Conservation (phyloP, 2,329 filamentous ascomycete species). For the Reticulascus tulasneorum region DNA sequence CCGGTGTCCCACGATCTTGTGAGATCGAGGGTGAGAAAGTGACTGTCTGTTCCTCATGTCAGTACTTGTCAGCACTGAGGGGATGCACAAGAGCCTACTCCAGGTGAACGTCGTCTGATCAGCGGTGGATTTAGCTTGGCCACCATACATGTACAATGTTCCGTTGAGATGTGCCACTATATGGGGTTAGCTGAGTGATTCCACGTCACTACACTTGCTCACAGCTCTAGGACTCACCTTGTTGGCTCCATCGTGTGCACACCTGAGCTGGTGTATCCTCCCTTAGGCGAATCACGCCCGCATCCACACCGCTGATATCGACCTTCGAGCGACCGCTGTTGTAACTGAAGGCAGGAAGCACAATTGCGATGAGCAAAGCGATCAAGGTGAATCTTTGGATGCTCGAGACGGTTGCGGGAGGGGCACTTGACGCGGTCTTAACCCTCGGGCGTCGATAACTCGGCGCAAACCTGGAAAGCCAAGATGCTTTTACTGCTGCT, state of each 20-base stretch:
- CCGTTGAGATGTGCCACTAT: slow-evolving; percentile 65
- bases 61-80: background rate
- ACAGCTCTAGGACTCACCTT: slow-evolving; percentile 46
- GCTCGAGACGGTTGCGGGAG: slow-evolving; percentile 35
- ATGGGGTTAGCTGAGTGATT: background rate
- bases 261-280: slow-evolving; percentile 33
- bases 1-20: slow-evolving; percentile 67
- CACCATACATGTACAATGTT: slow-evolving; percentile 73
- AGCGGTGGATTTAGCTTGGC: slow-evolving; percentile 54
- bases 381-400: slow-evolving; percentile 44
- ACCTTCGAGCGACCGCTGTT: slow-evolving; percentile 34
- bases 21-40: slow-evolving; percentile 69
- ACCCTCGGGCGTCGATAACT: slow-evolving; percentile 36
- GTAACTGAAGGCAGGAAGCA: slow-evolving; percentile 44
- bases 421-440: slow-evolving; percentile 38
- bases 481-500: slow-evolving; percentile 20
- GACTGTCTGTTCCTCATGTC: slow-evolving; percentile 48
- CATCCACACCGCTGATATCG: slow-evolving; percentile 40
- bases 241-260: slow-evolving; percentile 63
- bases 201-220: too few relatives aligned
- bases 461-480: slow-evolving; percentile 40
- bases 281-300: slow-evolving; percentile 35
- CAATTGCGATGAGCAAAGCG: slow-evolving; percentile 44
- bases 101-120: slow-evolving; percentile 62
- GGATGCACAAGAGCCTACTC: slow-evolving; percentile 51